Evolutionary conservation across 192 early-diverging fungal species (phyloP), one percentile per base, ranked within the genome.

Genomic region (Backusella liffmaniae): DNA sequence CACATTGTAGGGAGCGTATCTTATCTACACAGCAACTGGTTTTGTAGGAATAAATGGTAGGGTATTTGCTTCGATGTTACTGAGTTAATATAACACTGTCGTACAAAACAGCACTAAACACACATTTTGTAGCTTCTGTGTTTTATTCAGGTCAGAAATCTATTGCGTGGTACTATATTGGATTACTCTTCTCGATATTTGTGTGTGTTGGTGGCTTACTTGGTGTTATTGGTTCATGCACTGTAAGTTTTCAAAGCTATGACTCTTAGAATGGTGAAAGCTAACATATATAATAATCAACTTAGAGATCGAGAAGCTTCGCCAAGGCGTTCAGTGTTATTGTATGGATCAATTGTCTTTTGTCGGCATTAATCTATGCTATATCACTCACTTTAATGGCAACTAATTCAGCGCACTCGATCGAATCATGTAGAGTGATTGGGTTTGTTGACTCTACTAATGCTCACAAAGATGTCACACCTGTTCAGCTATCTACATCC

Each of bases 111-210:
- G 26, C 6, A 62, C 56, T 62, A 62, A 62, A 62, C 46, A 3
- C 16, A 49, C 6, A n/a, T 37, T 71, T 59, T 59, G 26, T 67
- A 81, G 80, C 76, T 62, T 67, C 53, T 34, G 73, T 75, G 39
- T 56, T 77, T 7, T 81, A 81, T 75, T 77, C 80, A 35, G 76
- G 80, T 32, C 80, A 81, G 34, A 35, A 73, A 26, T 73, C 76
- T 6, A 65, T 13, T 51, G 72, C 76, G 3, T 74, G 76, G 69
- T 81, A 77, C 15, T 75, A 75, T 23, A 59, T 81, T 4, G 72
- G 77, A 26, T 62, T 75, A 16, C 23, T 81, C 10, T 75, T 81
- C 26, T 77, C 80, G 6, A 59, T 81, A 16, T 51, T 81, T 37
- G 59, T 81, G 1, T 77, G 76, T 53, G 15, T 70, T 32, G 80